Conservation (phyloP, 1,284 basidiomycete species). For the Athelia sp. region DNA sequence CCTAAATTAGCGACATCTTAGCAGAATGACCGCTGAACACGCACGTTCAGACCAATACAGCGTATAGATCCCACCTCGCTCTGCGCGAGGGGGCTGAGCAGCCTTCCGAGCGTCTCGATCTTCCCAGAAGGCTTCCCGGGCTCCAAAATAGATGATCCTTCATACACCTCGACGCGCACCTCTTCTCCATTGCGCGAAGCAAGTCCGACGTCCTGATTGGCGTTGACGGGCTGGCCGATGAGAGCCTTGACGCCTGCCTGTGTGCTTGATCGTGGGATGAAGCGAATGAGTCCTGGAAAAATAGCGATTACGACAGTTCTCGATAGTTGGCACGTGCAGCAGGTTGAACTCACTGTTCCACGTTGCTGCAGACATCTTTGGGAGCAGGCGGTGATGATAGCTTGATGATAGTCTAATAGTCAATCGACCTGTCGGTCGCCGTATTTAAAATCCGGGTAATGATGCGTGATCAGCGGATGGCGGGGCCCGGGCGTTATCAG, state of each 20-base stretch:
- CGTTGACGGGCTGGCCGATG: constrained; percentile 72
- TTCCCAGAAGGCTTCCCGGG: constrained; percentile 63
- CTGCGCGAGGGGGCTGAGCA: constrained; percentile 66
- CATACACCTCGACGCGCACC: constrained; percentile 46
- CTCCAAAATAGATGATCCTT: constrained; percentile 26
- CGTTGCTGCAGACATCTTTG: no score
- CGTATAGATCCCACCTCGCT: constrained; percentile 66
- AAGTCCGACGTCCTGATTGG: constrained; percentile 11
- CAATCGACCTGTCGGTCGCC: no score
- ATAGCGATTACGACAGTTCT: no score
- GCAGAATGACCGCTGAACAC: neutral
- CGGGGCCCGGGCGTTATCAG: no score
- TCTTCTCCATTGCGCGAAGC: constrained; percentile 39
- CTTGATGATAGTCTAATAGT: no score
- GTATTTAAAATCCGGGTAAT: no score
- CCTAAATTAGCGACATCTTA: neutral
- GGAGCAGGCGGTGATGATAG: no score
- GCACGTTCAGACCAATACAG: constrained; percentile 70
- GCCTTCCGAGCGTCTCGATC: constrained; percentile 61
- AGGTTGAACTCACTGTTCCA: no score
- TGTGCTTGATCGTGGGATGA: constrained; percentile 70
- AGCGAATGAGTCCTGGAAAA: constrained; percentile 83
- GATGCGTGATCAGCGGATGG: no score
- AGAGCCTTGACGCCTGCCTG: constrained; percentile 49
- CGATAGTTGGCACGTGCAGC: no score